Conservation (phyloP, 306 rosid species). For the Begonia masoniana region DNA sequence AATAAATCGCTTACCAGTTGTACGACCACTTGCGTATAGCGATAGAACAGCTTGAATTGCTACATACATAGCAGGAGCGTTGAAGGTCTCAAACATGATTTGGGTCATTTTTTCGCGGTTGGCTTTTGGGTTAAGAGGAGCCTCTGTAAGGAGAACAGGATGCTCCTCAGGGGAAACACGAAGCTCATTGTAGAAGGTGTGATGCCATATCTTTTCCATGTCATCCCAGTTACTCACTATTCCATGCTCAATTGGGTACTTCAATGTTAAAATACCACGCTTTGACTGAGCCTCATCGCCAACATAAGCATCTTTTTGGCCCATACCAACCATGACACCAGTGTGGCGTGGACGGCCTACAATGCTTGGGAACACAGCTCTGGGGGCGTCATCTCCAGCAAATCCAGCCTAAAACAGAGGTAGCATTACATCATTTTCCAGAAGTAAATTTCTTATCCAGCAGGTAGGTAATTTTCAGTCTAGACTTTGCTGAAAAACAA, state of each 20-base stretch:
- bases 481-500: too few species aligned
- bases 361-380: constrained; percentile 98
- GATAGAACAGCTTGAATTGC: constrained; percentile 99
- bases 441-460: too few species aligned
- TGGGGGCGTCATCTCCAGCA: constrained; percentile 99
- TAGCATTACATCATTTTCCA: constrained; percentile 4
- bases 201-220: constrained; percentile 99
- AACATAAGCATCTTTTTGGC: constrained; percentile 98
- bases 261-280: constrained; percentile 87
- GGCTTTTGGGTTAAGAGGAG: constrained; percentile 97
- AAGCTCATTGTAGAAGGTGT: constrained; percentile 94
- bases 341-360: constrained; percentile 99
- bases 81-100: constrained; percentile 97
- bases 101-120: constrained; percentile 99
- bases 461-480: too few species aligned
- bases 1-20: constrained; percentile 57
- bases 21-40: constrained; percentile 96
- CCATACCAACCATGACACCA: constrained; percentile 99
- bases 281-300: constrained; percentile 99
- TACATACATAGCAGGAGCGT: constrained; percentile 97
- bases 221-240: constrained; percentile 99
- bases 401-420: constrained; percentile 68
- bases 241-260: constrained; percentile 97
- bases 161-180: constrained; percentile 99
- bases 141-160: constrained; percentile 95